phyloP scores from a whole-genome alignment of 257 asterid species.

The Perilla frutescens region DNA sequence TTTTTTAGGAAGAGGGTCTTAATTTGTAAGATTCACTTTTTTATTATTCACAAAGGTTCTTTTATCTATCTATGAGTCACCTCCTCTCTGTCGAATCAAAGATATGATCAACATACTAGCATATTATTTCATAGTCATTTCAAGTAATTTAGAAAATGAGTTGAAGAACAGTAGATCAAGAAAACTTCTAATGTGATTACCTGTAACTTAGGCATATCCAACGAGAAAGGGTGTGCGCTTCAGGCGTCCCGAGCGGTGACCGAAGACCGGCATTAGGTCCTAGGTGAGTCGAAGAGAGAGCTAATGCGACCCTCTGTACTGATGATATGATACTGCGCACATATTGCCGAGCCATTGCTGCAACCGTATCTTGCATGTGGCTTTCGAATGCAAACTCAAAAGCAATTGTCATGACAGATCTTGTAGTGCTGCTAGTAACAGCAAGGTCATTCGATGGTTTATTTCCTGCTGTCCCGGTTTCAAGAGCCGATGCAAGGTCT shows the following conservation, averaged over 20 bases:
- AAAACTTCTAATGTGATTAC: constrained; percentile 38
- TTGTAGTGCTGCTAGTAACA: constrained; percentile 46
- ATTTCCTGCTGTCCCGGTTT: constrained; percentile 72
- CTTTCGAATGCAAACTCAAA: constrained; percentile 89
- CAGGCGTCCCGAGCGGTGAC: constrained; percentile 79
- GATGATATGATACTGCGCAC: constrained; percentile 86
- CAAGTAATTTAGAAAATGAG: not conserved
- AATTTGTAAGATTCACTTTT: not conserved
- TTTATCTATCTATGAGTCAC: not conserved
- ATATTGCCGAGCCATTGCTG: constrained; percentile 84
- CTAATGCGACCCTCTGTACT: constrained; percentile 90
- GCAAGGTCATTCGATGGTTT: constrained; percentile 55
- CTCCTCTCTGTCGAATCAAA: not conserved
- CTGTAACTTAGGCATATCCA: constrained; percentile 92
- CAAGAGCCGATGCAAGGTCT: constrained; percentile 93
- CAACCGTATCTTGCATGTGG: constrained; percentile 91
- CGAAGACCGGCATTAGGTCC: constrained; percentile 65
- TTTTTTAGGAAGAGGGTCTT: not conserved
- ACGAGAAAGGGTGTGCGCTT: constrained; percentile 84
- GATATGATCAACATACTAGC: not conserved
- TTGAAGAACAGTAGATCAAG: not conserved
- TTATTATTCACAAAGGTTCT: not conserved
- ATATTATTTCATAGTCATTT: not conserved
- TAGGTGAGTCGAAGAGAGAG: constrained; percentile 75
- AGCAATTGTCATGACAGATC: constrained; percentile 94